These are phyloP conservation scores for Thraustochytrium striatum DNA, from an alignment of 352 stramenopile species.

Conservation along the genomic window DNA sequence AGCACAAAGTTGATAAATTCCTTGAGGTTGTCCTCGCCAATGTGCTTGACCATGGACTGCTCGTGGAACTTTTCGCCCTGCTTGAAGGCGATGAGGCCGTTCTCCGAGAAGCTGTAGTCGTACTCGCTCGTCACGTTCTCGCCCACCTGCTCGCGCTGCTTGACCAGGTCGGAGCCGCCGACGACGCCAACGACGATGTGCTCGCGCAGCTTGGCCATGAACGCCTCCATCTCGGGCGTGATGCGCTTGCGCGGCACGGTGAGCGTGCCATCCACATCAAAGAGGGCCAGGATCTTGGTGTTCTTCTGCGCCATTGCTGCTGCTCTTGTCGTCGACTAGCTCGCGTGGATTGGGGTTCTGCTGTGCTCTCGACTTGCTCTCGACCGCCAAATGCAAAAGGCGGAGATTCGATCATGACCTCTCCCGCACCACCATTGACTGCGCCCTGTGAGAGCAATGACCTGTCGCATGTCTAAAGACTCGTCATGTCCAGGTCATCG, in stretches of 20 bases:
- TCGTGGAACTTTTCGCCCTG: constrained; percentile 68
- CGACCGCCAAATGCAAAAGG: no score
- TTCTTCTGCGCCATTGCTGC: constrained; percentile 54
- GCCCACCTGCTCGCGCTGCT: constrained; percentile 98
- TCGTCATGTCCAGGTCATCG: no score
- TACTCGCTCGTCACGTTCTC: constrained; percentile 85
- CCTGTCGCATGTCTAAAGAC: no score
- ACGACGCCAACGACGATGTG: constrained; percentile 89
- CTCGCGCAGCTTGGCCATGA: constrained; percentile 78
- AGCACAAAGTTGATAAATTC: constrained; percentile 93
- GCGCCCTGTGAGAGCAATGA: no score
- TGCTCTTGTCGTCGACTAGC: constrained; percentile 59
- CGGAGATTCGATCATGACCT: no score
- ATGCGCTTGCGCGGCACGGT: constrained; percentile 86
- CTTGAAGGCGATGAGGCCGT: constrained; percentile 96
- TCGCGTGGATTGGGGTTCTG: no score
- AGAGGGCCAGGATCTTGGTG: constrained; percentile 83
- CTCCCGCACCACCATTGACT: no score
- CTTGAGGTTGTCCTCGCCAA: constrained; percentile 96
- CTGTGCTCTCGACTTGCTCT: no score
- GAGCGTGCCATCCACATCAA: constrained; percentile 98
- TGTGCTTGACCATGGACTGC: constrained; percentile 86
- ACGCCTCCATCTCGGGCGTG: constrained; percentile 83
- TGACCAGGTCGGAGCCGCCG: constrained; percentile 93
- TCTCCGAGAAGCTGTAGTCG: constrained; percentile 98